Evolutionary conservation across 176 grass and related monocot species (phyloP).

Genomic region (Oryza meridionalis): DNA sequence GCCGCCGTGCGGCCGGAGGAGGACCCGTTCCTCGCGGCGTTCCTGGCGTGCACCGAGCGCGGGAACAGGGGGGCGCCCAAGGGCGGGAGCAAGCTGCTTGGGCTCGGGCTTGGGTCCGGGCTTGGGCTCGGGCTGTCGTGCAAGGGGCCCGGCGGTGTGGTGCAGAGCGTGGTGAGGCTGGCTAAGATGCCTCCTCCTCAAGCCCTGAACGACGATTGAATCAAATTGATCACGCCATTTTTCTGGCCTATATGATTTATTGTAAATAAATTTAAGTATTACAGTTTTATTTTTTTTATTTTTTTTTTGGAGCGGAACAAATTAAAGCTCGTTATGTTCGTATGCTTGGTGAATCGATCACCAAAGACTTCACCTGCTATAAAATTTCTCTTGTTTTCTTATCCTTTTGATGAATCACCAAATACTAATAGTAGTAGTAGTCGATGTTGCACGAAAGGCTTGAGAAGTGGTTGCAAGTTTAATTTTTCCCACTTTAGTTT

Average conservation of each 20-base stretch:
- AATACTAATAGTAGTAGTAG: too few relatives aligned
- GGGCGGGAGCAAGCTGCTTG: conserved; percentile 2
- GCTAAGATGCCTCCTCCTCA: neutral
- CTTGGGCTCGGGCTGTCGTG: conserved; percentile 54
- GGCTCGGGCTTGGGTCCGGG: conserved; percentile 35
- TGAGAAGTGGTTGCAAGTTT: neutral
- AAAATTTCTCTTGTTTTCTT: neutral
- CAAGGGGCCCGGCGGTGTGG: conserved; percentile 43
- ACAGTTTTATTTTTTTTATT: too few relatives aligned
- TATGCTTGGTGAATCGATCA: too few relatives aligned
- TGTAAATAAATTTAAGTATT: too few relatives aligned
- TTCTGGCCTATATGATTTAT: neutral
- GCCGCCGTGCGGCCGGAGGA: conserved; percentile 35
- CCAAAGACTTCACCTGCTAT: neutral
- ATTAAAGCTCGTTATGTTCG: neutral
- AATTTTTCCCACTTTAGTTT: neutral
- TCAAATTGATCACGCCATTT: neutral
- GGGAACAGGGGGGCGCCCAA: neutral
- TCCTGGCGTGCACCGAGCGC: conserved; percentile 62
- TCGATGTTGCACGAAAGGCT: too few relatives aligned
- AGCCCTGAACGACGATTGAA: neutral
- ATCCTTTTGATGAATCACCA: too few relatives aligned
- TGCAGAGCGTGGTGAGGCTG: conserved; percentile 47
- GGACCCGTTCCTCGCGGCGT: conserved; percentile 83
- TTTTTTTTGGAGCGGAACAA: too few relatives aligned